Evolutionary conservation across 2,329 filamentous ascomycete species (phyloP), one percentile per base, ranked within the genome.

Genomic region (Fusarium decemcellulare): DNA sequence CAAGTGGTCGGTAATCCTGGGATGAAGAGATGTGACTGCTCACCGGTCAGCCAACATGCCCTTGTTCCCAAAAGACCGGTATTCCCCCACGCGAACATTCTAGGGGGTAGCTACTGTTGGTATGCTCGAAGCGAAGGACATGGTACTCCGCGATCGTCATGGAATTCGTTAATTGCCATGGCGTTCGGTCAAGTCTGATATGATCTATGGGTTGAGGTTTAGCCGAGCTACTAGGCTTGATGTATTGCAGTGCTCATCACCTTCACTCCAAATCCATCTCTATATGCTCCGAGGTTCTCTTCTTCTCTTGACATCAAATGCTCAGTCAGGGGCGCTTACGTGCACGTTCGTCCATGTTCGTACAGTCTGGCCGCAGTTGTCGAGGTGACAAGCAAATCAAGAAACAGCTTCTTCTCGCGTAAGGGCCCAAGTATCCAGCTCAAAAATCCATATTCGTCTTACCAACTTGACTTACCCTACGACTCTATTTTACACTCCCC

Each of bases 1-100:
- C 61, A 71, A 69, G 56, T 60, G 51, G 65, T 56, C 55, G 68
- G 68, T 66, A 71, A 47, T 30, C 55, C 51, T 32, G 61, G 40
- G 51, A 61, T 53, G 64, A 42, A 52, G 47, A 69, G 37, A 69
- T 69, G 61, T 63, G 68, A 71, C 68, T 66, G 61, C 68, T 71
- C 68, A 71, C 68, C 68, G 68, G 68, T 71, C 68, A 68, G 36
- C 52, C 39, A 70, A 57, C 52, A 65, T 23, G 59, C 67, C 67
- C 67, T 71, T 70, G 67, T 62, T 70, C 52, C 67, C 64, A 65
- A 40, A 65, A 59, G 44, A 23, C 57, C 36, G 67, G 67, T 68
- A 68, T 53, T 65, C 64, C 67, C 67, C 67, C 67, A 71, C 67
- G 53, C 36, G 53, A 46, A 48, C 43, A 58, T 46, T 58, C n/a